Evolutionary conservation across 2,329 filamentous ascomycete species (phyloP), one percentile per base, ranked within the genome.

Genomic region (Trichoderma atroviride): DNA sequence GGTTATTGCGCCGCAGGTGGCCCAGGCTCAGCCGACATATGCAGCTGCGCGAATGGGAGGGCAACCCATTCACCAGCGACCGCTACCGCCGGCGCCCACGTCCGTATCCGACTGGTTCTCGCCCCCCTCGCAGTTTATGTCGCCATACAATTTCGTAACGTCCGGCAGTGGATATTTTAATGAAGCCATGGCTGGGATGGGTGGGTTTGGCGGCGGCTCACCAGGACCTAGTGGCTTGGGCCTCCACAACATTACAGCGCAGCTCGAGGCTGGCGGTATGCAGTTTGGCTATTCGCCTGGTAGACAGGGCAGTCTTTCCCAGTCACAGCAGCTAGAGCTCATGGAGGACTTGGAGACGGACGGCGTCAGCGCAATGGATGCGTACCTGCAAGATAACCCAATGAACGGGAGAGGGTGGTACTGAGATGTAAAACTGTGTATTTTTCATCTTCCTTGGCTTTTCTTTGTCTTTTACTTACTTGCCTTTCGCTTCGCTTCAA

Each of bases 241-340:
- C 19, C 70, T 82, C 40, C 78, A 79, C 62, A 75, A 75, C 52
- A 70, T 78, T 19, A 71, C 74, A 19, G 72, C 73, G 13, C 76
- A 74, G 19, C 72, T 76, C 58, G 70, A 73, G 4, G 66, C 70
- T 7, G 69, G 72, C 35, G 59, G 60, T 4, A 73, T 75, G 16
- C 76, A 78, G 37, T 75, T 77, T 53, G 75, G 74, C 56, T 81
- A 78, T 70, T 76, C 78, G 3, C 78, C 81, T 31, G 86, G 87
- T 76, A 86, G 85, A 70, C 88, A 88, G 74, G 93, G 89, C 72
- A 92, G 86, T 70, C 82, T 96, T 37, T 94, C 89, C 70, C 91
- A 94, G 72, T 88, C 93, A 75, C 92, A 96, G 79, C 93, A 96
- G 79, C 81, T 90, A 72, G 92, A 97, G 81, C 83, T 97, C 47